Percentiles rank a stretch among this genome's conserved stretches.
Conservation (phyloP, 257 asterid species). For the Oldenlandia corymbosa region DNA sequence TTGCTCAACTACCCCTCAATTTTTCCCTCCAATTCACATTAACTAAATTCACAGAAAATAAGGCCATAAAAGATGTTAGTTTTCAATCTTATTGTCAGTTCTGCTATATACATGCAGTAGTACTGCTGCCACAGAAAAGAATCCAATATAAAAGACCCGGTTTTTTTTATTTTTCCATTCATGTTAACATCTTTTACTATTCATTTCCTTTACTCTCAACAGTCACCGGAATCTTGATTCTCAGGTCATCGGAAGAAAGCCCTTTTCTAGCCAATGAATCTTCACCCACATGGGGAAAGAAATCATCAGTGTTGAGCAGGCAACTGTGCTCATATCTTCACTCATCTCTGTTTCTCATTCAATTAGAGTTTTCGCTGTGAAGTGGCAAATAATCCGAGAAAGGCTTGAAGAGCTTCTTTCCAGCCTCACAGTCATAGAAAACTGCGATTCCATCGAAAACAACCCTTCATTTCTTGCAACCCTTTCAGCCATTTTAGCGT, state of each 20-base stretch:
- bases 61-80: neutral
- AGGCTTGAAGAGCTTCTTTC: slow-evolving; percentile 71
- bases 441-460: slow-evolving; percentile 47
- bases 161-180: slow-evolving; percentile 23
- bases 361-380: slow-evolving; percentile 52
- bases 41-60: too few relatives aligned
- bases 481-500: slow-evolving; percentile 42
- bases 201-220: slow-evolving; percentile 9
- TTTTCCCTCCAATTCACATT: neutral
- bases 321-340: slow-evolving; percentile 44
- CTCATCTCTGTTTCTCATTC: slow-evolving; percentile 59
- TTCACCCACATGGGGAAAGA: slow-evolving; percentile 42
- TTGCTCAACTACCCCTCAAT: neutral
- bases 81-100: slow-evolving; percentile 11
- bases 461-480: slow-evolving; percentile 43
- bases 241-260: slow-evolving; percentile 14
- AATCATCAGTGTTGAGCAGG: slow-evolving; percentile 26
- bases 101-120: slow-evolving; percentile 17
- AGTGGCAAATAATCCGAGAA: slow-evolving; percentile 57
- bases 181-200: slow-evolving; percentile 32
- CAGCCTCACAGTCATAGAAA: slow-evolving; percentile 57
- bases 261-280: slow-evolving; percentile 9
- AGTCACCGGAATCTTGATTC: slow-evolving; percentile 35
- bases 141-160: slow-evolving; percentile 19
- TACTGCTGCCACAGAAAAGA: slow-evolving; percentile 12